These are phyloP conservation scores for Neofusicoccum cordaticola DNA, from an alignment of 2,329 filamentous ascomycete genomes.

Conservation along the genomic window DNA sequence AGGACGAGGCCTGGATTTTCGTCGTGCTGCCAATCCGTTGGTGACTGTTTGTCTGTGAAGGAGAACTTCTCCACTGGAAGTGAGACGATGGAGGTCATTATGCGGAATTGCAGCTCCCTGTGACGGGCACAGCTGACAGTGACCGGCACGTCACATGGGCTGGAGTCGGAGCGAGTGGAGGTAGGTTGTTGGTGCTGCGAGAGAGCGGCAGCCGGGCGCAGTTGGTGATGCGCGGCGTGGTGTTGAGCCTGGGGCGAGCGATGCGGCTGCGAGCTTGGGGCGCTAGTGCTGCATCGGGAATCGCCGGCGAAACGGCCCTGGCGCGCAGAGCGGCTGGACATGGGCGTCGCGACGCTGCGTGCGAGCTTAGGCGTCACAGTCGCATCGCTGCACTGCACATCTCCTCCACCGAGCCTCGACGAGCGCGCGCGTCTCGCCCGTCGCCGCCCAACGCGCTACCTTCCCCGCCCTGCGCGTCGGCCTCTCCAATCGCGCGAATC, in stretches of 20 bases:
- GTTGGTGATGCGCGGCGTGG: constrained; percentile 22
- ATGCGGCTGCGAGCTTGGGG: constrained; percentile 14
- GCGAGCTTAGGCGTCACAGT: constrained; percentile 14
- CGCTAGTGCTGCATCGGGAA: constrained; percentile 40
- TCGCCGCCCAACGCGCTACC: neutral
- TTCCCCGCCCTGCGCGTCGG: neutral
- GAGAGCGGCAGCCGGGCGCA: constrained; percentile 23
- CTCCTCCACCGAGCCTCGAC: constrained; percentile 10
- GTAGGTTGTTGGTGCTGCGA: neutral
- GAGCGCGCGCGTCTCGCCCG: constrained; percentile 16
- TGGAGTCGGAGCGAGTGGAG: constrained; percentile 10
- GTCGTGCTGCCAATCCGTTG: constrained; percentile 16
- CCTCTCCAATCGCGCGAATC: neutral
- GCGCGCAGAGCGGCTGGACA: constrained; percentile 3
- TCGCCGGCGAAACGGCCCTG: constrained; percentile 19
- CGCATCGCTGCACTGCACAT: constrained; percentile 7
- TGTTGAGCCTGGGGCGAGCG: neutral
- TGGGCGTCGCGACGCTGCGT: constrained; percentile 8
- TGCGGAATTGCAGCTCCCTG: neutral
- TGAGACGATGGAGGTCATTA: neutral
- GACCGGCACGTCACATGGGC: neutral
- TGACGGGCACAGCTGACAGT: neutral
- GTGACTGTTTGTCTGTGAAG: constrained; percentile 27
- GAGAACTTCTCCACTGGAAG: constrained; percentile 20
- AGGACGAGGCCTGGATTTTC: constrained; percentile 20